phyloP scores from a whole-genome alignment of 2,329 filamentous ascomycete species.

The Cadophora malorum region DNA sequence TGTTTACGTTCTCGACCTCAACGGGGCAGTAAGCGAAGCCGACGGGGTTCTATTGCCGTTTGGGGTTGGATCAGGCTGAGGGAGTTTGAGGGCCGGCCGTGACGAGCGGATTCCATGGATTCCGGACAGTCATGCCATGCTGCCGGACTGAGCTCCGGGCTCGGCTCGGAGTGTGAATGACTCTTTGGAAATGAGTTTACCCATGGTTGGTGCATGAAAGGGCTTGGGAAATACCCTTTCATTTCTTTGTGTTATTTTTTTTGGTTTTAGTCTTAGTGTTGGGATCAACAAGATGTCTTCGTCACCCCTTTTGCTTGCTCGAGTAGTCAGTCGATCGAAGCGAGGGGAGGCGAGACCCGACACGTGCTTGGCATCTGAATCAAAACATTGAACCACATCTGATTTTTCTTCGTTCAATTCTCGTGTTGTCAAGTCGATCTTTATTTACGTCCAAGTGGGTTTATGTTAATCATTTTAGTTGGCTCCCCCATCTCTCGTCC shows the following conservation, averaged over 20 bases:
- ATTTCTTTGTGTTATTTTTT: background rate
- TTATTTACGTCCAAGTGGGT: no score
- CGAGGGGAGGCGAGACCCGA: background rate
- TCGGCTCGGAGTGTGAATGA: background rate
- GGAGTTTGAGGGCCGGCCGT: no score
- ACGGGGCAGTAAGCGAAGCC: background rate
- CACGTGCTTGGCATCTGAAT: background rate
- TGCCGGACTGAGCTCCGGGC: no score
- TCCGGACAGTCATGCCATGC: background rate
- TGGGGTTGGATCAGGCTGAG: background rate
- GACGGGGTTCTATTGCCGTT: background rate
- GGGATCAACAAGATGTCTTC: background rate
- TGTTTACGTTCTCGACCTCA: background rate
- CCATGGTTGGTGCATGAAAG: background rate
- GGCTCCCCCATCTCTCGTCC: no score
- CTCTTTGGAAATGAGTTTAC: background rate
- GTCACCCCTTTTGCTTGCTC: background rate
- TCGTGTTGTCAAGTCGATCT: no score
- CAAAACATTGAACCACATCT: background rate
- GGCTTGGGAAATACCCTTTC: no score
- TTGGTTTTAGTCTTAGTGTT: background rate
- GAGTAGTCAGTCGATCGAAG: no score
- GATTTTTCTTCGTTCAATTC: background rate
- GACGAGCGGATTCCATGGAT: constrained; percentile 4
- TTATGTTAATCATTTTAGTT: no score